Base-by-base conservation (phyloP, 768 basidiomycete species). In the Lanmaoa rubissima region DNA sequence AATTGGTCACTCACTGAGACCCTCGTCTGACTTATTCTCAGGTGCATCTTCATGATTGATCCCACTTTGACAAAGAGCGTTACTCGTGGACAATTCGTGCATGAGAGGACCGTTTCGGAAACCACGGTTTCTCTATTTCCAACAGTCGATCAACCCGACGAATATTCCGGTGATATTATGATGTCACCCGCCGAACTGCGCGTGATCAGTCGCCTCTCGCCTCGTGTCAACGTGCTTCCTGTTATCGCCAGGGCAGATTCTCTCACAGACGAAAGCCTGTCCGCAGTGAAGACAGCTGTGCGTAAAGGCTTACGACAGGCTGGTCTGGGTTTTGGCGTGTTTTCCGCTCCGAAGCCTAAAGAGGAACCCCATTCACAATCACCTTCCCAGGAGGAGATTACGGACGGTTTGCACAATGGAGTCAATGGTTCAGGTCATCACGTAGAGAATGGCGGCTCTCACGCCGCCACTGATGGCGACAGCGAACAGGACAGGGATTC, bases 41-140 rank as follows among this genome's bases (percentile, higher is more conserved):
- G 90, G 45, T 91, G 88, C 68, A 89, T 94, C 57, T 93, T 94
- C 72, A 80, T 92, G 82, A 80, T 92, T 65, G 90, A 93, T 65
- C 91, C 92, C 13, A 81, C 92, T 63, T 78, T 83, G 76, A 79
- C 83, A 5, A 72, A 75, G 35, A 71, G 79, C 50, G 76, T 81
- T 41, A 79, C 84, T 55, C 79, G 78, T 50, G 77, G 77, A 2
- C 74, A 76, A 53, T 77, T 79, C 5, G 65, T 78, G 16, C 84
- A 84, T 10, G 69, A 72, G 36, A 82, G 80, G 66, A 78, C 82
- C 42, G 83, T 80, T 46, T 90, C 89, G n/a, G 85, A 88, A 60
- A 77, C 83, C 36, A 86, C 84, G 1, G 75, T 88, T 50, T 83
- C 83, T 31, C 51, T 32, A 7, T 73, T 78, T 64, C 78, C 74